Percentiles rank a stretch among this genome's conserved stretches.
Evolutionary conservation across 345 rosid genomes (phyloP).

Genomic region (Balakata baccata): DNA sequence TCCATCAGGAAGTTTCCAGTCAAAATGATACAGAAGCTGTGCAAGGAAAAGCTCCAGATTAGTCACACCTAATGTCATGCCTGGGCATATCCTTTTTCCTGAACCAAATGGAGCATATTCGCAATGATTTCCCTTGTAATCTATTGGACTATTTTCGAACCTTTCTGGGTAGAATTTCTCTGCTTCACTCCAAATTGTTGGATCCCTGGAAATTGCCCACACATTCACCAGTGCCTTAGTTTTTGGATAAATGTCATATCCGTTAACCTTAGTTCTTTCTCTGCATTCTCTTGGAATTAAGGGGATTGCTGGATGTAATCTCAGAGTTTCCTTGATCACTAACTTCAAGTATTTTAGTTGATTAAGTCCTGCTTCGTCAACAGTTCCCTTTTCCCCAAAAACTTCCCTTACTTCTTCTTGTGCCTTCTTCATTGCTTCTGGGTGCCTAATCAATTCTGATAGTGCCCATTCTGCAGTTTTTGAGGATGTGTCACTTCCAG

Average conservation of each 20-base stretch:
- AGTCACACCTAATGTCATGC: background rate
- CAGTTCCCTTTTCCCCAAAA: slow-evolving; percentile 9
- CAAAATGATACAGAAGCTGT: background rate
- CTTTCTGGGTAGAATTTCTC: slow-evolving; percentile 5
- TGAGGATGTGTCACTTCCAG: slow-evolving; percentile 11
- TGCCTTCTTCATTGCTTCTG: slow-evolving; percentile 16
- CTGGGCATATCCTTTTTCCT: slow-evolving; percentile 13
- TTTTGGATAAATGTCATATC: slow-evolving; percentile 2
- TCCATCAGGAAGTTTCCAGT: background rate
- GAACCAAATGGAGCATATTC: background rate
- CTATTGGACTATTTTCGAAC: background rate
- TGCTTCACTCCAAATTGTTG: background rate
- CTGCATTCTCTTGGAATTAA: slow-evolving; percentile 12
- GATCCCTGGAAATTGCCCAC: slow-evolving; percentile 14
- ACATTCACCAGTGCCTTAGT: background rate
- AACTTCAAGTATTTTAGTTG: slow-evolving; percentile 17
- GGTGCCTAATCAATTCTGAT: slow-evolving; percentile 25
- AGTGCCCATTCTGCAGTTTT: slow-evolving; percentile 2
- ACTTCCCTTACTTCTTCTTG: slow-evolving; percentile 31
- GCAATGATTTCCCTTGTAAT: slow-evolving; percentile 1
- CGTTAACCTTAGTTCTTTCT: background rate
- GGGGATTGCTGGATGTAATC: slow-evolving; percentile 9
- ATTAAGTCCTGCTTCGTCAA: slow-evolving; percentile 6
- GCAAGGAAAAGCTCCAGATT: slow-evolving; percentile 10
- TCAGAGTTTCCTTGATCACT: slow-evolving; percentile 14